Evolutionary conservation across 768 basidiomycete genomes (phyloP), one percentile per base, ranked within the genome.

Genomic region (Tricholoma matsutake): DNA sequence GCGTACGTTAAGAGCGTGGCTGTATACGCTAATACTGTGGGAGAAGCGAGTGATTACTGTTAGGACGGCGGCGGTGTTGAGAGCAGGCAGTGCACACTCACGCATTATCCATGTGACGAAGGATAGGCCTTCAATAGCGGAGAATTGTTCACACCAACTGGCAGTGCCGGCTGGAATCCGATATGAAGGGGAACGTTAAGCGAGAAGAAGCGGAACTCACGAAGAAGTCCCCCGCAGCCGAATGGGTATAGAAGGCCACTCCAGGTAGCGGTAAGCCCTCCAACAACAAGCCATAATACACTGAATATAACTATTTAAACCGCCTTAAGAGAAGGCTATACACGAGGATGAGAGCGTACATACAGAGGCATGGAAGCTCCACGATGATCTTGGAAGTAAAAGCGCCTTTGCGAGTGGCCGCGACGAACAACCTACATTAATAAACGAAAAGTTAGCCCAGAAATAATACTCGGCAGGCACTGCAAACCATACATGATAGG

Each of bases 81-180:
- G 6, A 11, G 2, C 45, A 34, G 22, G 14, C 3, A 6, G 43
- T 29, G 14, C 16, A 52, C 18, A 61, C 65, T 59, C 28, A 65
- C 65, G 59, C 6, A 52, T 3, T 11, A 65, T 58, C 65, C 64
- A 67, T 18, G 22, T 57, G 22, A 60, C 49, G 34, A 65, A 65
- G 6, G 66, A 63, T 3, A 56, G 3, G 28, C 60, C 66, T 54
- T 66, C 56, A 28, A 67, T 65, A 5, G 54, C 61, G 20, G 25
- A 18, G 22, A 64, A 61, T 51, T 67, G 59, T 13, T 43, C 35
- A 39, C 66, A 67, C 43, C 55, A 66, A 52, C 60, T 57, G 22
- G 39, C 47, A 14, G 7, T 11, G 20, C 0, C 13, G 4, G 35
- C 65, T 64, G 3, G 43, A 47, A 41, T 18, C 10, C 49, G 37